phyloP scores from a whole-genome alignment of 306 rosid species.

The Vicia sativa region DNA sequence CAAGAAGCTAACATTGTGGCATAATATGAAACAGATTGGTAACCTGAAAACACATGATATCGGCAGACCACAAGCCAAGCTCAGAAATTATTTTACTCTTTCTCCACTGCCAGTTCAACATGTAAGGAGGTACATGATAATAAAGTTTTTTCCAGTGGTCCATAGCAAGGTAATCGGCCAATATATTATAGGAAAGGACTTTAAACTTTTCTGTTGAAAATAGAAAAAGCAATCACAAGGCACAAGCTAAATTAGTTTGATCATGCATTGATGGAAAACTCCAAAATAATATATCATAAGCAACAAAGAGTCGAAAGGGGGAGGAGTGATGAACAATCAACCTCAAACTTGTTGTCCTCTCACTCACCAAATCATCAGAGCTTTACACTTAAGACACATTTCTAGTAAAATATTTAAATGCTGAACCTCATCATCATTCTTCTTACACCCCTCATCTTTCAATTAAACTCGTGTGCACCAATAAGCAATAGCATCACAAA shows the following conservation, averaged over 20 bases:
- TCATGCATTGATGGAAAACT: conserved; percentile 18
- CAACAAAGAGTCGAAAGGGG: background rate
- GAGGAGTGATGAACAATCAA: conserved; percentile 29
- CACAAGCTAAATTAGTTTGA: conserved; percentile 26
- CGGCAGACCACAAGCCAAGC: conserved; percentile 88
- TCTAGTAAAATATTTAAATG: conserved; percentile 8
- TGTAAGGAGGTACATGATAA: conserved; percentile 65
- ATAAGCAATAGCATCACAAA: conserved; percentile 1
- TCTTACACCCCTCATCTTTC: conserved; percentile 3
- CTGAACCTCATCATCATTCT: background rate
- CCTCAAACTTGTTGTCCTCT: conserved; percentile 29
- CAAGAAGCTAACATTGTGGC: conserved; percentile 27
- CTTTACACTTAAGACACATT: background rate
- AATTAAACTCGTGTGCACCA: background rate
- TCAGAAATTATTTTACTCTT: conserved; percentile 67
- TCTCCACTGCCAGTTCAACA: conserved; percentile 89
- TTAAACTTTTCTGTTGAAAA: conserved; percentile 66
- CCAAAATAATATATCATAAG: conserved; percentile 24
- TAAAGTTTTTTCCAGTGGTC: conserved; percentile 71
- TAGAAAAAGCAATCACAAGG: conserved; percentile 13
- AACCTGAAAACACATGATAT: conserved; percentile 96
- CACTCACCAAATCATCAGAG: conserved; percentile 23
- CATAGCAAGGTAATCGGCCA: conserved; percentile 86
- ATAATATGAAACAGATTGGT: conserved; percentile 31
- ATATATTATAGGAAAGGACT: conserved; percentile 81